Conservation (phyloP, 805 yeast genomes). For the Spathaspora passalidarum region DNA sequence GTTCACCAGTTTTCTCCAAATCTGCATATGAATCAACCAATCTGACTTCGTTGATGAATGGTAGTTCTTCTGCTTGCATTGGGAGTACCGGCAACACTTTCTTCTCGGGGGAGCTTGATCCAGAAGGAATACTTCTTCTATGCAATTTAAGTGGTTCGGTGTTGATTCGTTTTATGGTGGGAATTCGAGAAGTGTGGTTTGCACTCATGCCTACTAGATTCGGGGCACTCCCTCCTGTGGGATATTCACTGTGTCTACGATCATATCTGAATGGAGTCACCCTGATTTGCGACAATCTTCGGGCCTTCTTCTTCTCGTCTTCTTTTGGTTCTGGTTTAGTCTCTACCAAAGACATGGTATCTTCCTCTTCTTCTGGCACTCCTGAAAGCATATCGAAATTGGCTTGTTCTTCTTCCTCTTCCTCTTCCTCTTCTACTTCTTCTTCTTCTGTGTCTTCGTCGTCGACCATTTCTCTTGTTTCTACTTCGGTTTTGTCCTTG, state of each 20-base stretch:
- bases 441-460: background rate
- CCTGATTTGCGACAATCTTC: constrained; percentile 6
- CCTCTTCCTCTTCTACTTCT: background rate
- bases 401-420: background rate
- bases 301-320: constrained; percentile 2
- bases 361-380: background rate
- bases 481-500: background rate
- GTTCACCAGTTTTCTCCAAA: background rate
- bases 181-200: background rate
- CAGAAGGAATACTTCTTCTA: background rate
- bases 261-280: constrained; percentile 9
- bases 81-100: constrained; percentile 21
- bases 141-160: background rate
- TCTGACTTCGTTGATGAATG: constrained; percentile 34
- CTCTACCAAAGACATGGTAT: background rate
- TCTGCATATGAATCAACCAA: constrained; percentile 14
- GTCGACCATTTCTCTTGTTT: background rate
- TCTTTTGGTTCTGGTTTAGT: background rate
- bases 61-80: constrained; percentile 27
- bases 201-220: background rate
- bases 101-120: background rate
- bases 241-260: background rate
- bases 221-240: background rate
- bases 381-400: background rate
- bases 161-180: background rate